Base-by-base conservation (phyloP, 192 early-diverging fungal species). In the Allomyces javanicus region DNA sequence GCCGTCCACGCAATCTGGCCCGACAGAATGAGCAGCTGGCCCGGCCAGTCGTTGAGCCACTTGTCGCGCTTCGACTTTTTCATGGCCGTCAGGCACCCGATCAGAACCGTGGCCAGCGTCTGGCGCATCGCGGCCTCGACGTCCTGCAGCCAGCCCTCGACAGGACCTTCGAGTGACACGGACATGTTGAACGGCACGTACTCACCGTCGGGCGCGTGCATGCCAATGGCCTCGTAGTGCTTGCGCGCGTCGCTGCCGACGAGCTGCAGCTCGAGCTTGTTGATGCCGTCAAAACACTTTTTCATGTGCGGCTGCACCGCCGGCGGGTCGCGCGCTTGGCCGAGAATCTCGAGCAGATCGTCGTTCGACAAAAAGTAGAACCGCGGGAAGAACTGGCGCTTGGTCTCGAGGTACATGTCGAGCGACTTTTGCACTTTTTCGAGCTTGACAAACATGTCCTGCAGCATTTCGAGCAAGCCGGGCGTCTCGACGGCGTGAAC, bases 331-430 rank as follows among this genome's bases (percentile, higher is more conserved):
- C 96, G 93, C 69, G 87, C 84, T 73, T 97, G 98, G 71, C 97
- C 96, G 66, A 99, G 91, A 66, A 99, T 96, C 79, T 99, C 95
- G n/a, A 99, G 85, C 77, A 99, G 72, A 78, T 99, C 97, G 76
- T 99, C 97, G 72, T 99, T 96, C 72, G 93, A 96, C 40, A 99
- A 92, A 87, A 99, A 99, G 81, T 99, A 99, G 81, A 99, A 99
- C 12, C 97, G 89, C 33, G 97, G 93, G 80, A 99, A 99, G 1
- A 89, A 84, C 17, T 92, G 83, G 64, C 97, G 87, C 75, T 99
- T 92, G 64, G 91, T 82, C 73, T 99, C 97, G 67, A 99, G 71
- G 68, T 99, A 99, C 68, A 98, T 94, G 74, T 96, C 97, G 25
- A 99, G 82, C 17, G 97, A 93, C 72, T 94, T 94, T 67, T 99